Conservation (phyloP, 208 protist species). For the Wallacemonas sp. region DNA sequence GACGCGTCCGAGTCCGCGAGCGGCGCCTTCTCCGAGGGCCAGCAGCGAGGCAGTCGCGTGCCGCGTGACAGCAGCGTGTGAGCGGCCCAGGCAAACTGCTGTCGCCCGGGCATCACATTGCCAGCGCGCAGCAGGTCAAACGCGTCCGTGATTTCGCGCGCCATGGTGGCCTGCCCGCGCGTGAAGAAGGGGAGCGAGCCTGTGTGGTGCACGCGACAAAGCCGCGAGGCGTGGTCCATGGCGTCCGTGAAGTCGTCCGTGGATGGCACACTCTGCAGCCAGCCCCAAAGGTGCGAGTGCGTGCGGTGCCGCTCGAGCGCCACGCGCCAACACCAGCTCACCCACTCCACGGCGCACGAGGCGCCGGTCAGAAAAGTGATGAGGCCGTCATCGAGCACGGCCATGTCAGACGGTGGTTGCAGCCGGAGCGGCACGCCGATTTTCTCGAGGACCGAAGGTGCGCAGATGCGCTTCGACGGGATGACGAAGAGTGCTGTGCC, state of each 20-base stretch:
- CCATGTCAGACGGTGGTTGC: neutral
- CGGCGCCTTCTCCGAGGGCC: slow-evolving; percentile 22
- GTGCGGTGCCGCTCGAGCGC: slow-evolving; percentile 77
- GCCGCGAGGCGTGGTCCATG: slow-evolving; percentile 40
- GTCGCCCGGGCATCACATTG: slow-evolving; percentile 51
- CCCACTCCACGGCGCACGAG: slow-evolving; percentile 44
- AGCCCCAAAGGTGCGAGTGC: slow-evolving; percentile 82
- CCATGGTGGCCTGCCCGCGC: slow-evolving; percentile 37
- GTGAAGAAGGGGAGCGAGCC: slow-evolving; percentile 58
- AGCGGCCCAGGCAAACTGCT: slow-evolving; percentile 57
- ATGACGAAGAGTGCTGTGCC: slow-evolving; percentile 81
- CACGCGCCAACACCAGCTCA: slow-evolving; percentile 74
- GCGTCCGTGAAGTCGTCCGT: slow-evolving; percentile 34
- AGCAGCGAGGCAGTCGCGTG: slow-evolving; percentile 58
- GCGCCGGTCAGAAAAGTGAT: slow-evolving; percentile 55
- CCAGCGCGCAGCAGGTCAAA: slow-evolving; percentile 39
- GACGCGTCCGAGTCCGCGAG: too few relatives aligned
- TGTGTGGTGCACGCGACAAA: slow-evolving; percentile 70
- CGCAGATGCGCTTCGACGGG: slow-evolving; percentile 58
- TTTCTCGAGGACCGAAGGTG: slow-evolving; percentile 46
- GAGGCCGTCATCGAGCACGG: slow-evolving; percentile 43
- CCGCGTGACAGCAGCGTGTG: slow-evolving; percentile 69
- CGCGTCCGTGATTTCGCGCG: slow-evolving; percentile 42
- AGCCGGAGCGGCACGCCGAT: slow-evolving; percentile 40
- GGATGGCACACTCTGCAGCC: slow-evolving; percentile 68